These are phyloP conservation scores for Prunus persica DNA, from an alignment of 306 rosid species.

Conservation along the genomic window Prunus_persica_NCBIv2 NC_034009.1:26027501-26028000, in stretches of 20 bases:
- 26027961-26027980: slow-evolving; percentile 94
- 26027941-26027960: slow-evolving; percentile 79
- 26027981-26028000: slow-evolving; percentile 90
- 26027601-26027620: slow-evolving; percentile 7
- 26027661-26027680: not conserved
- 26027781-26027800: too few species aligned
- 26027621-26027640: not conserved
- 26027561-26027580: slow-evolving; percentile 90
- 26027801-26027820: too few species aligned
- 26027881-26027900: slow-evolving; percentile 61
- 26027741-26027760: too few species aligned
- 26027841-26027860: not conserved
- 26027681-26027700: not conserved
- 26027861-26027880: slow-evolving; percentile 5
- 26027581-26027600: slow-evolving; percentile 26
- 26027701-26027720: not conserved
- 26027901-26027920: slow-evolving; percentile 88
- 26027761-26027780: too few species aligned
- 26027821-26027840: not conserved
- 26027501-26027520: slow-evolving; percentile 84
- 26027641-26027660: not conserved
- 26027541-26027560: slow-evolving; percentile 95
- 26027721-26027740: too few species aligned
- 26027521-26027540: slow-evolving; percentile 54
- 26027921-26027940: slow-evolving; percentile 99